Evolutionary conservation across 495 filamentous ascomycete genomes (phyloP).

Genomic region (Aspergillus sclerotioniger): DNA sequence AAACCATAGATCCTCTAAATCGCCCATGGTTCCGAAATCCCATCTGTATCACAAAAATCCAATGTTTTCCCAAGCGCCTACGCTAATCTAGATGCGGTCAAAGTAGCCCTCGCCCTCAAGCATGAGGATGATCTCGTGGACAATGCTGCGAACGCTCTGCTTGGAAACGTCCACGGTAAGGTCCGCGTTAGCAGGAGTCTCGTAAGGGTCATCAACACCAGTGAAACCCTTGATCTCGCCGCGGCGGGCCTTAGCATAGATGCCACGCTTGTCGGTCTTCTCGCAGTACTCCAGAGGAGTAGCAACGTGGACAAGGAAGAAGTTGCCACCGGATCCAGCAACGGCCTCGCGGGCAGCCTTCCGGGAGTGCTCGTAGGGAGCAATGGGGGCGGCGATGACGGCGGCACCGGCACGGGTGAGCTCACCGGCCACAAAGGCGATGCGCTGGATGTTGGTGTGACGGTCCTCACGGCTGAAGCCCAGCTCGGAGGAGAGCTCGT

Average conservation of each 20-base stretch:
- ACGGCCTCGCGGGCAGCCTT: constrained; percentile 76
- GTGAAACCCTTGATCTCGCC: constrained; percentile 99
- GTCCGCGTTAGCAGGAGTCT: constrained; percentile 77
- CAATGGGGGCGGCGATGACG: constrained; percentile 97
- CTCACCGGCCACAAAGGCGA: constrained; percentile 93
- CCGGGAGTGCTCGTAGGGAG: constrained; percentile 80
- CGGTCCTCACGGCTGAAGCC: constrained; percentile 94
- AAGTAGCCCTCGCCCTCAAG: constrained; percentile 84
- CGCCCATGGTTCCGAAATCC: constrained; percentile 12
- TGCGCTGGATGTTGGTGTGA: constrained; percentile 92
- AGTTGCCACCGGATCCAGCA: constrained; percentile 74
- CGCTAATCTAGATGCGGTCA: constrained; percentile 32
- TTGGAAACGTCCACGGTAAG: constrained; percentile 81
- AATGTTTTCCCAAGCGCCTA: constrained; percentile 11
- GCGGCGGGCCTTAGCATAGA: constrained; percentile 78
- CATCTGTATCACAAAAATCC: constrained; percentile 21
- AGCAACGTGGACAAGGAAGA: constrained; percentile 93
- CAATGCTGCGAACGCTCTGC: constrained; percentile 84
- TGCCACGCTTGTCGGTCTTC: constrained; percentile 89
- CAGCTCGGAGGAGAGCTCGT: constrained; percentile 89
- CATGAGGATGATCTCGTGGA: constrained; percentile 94
- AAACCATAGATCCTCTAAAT: constrained; percentile 12
- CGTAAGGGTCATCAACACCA: constrained; percentile 97
- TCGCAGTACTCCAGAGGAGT: constrained; percentile 91
- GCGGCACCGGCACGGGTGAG: constrained; percentile 89